Percentiles rank a stretch among this genome's conserved stretches.
Conservation (phyloP, 129 eudicot species). For the Helianthus tuberosus region DNA sequence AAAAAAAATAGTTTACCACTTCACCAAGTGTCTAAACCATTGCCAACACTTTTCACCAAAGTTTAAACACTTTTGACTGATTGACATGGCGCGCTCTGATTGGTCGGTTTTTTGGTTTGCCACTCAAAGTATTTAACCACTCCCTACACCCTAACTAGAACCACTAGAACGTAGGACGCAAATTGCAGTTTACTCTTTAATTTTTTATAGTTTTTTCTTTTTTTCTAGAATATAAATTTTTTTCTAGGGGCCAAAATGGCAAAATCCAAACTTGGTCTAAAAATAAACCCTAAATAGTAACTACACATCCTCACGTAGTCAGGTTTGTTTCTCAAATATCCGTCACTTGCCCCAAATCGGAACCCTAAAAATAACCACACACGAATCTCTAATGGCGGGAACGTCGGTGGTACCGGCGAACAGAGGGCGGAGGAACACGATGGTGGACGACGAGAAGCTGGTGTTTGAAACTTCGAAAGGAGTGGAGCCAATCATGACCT, state of each 20-base stretch:
- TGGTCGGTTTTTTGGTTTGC: no score
- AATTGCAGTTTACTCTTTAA: no score
- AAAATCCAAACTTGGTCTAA: not conserved
- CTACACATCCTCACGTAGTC: not conserved
- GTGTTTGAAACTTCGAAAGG: constrained; percentile 82
- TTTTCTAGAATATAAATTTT: no score
- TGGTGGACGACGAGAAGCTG: constrained; percentile 77
- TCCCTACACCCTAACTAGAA: no score
- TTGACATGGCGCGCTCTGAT: no score
- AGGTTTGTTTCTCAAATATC: constrained; percentile 6
- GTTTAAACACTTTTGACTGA: no score
- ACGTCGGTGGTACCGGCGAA: constrained; percentile 63
- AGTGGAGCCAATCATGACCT: constrained; percentile 78
- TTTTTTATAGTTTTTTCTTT: no score
- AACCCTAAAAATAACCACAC: constrained; percentile 26
- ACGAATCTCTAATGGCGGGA: constrained; percentile 38
- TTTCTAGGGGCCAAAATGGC: not conserved
- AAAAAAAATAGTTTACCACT: no score
- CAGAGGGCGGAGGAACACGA: constrained; percentile 56
- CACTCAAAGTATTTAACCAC: no score
- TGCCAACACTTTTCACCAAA: no score
- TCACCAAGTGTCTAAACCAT: no score
- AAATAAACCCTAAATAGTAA: not conserved
- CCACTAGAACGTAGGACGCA: no score
- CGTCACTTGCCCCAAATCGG: constrained; percentile 6